These are phyloP conservation scores for Suhomyces anneliseae DNA, from an alignment of 1,139 yeast species.

Conservation along the genomic window DNA sequence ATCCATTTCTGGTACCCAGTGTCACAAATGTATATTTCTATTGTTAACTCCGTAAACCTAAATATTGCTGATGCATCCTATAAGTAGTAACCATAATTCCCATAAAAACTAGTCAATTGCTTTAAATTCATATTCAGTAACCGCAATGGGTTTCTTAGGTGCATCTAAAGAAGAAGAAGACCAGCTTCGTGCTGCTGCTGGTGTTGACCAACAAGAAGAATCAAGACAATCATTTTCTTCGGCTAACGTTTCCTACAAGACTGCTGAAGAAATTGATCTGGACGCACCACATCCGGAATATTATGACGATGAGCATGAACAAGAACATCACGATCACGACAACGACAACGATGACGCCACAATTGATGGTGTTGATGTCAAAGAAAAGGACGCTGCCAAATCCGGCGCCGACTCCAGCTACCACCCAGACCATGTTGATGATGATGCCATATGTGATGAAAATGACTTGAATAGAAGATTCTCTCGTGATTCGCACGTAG, in stretches of 20 bases:
- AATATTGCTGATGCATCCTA: no score
- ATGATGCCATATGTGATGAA: conserved; percentile 9
- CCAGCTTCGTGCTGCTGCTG: conserved; percentile 37
- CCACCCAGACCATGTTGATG: neutral
- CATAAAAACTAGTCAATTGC: neutral
- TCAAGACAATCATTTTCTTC: conserved; percentile 9
- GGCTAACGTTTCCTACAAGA: conserved; percentile 28
- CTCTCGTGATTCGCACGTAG: conserved; percentile 16
- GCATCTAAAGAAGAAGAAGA: conserved; percentile 39
- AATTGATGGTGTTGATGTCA: conserved; percentile 2
- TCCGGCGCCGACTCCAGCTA: neutral
- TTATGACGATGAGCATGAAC: neutral
- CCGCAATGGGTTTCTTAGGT: conserved; percentile 27
- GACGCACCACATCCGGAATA: conserved; percentile 9
- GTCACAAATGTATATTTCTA: neutral
- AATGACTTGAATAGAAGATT: conserved; percentile 22
- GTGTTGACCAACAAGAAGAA: conserved; percentile 6
- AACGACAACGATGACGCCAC: conserved; percentile 4
- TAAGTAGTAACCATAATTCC: neutral
- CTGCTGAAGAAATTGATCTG: conserved; percentile 30
- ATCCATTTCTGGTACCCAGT: neutral
- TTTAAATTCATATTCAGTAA: no score
- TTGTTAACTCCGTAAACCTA: no score
- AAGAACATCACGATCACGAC: neutral
- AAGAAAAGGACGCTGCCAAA: conserved; percentile 1